Base-by-base conservation (phyloP, 164 flowering plant genomes). In the Paratinospora sagittata region DNA sequence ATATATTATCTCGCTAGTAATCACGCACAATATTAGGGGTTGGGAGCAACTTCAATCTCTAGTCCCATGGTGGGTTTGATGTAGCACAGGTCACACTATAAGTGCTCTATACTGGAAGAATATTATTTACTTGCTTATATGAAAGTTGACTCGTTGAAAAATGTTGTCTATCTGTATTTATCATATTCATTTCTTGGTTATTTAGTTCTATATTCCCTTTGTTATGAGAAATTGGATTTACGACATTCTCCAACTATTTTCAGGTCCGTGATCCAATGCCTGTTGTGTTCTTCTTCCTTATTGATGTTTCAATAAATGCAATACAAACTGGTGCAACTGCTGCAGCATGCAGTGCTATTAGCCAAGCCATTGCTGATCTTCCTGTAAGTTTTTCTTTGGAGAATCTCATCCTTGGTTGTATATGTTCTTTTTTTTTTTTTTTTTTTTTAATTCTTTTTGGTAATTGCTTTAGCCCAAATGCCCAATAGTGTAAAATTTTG, bases 221-320 rank as follows among this genome's bases (percentile, higher is more conserved):
- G 24, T 55, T 55, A 55, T 55, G 5, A 47, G 55, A 47, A 47
- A 13, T 47, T 55, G n/a, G 23, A 55, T 19, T 55, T 9, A 55
- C 21, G 19, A 23, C 61, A 55, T 55, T 34, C 37, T 49, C 61
- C 37, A 68, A 67, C 3, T 47, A 12, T 70, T 65, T 79, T 21
- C 84, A 96, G 99, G 96, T 96, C 37, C 97, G 99, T 66, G 99
- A 96, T 43, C 99, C 99, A 70, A 96, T 96, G 98, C 98, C 98
- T 36, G 96, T 97, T 37, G 97, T 96, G 30, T 93, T 81, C 75
- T 96, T 93, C 86, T 96, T 96, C 81, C 89, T 96, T 17, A 82
- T 96, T 73, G 99, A 96, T 84, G 99, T 96, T 45, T 96, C 99
- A 27, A 86, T 91, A 95, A 91, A 96, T 80, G 95, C 99, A 4